These are phyloP conservation scores for Fraxinus platypoda DNA, from an alignment of 305 asterid genomes.

Conservation along the genomic window DNA sequence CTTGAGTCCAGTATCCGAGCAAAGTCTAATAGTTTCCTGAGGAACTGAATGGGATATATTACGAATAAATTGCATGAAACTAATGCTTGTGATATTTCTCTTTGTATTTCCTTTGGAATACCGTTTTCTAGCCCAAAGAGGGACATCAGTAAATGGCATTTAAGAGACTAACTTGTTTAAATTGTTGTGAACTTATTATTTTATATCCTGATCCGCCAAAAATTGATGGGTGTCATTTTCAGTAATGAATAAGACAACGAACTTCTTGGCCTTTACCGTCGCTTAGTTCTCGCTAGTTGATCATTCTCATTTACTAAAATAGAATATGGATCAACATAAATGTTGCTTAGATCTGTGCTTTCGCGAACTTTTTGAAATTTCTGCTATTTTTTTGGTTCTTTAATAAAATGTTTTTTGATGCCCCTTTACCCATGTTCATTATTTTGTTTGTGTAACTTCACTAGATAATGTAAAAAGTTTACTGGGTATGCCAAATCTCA, in stretches of 20 bases:
- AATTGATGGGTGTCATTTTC: background rate
- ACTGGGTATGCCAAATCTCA: background rate
- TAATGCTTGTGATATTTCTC: background rate
- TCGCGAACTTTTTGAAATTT: background rate
- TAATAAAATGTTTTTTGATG: background rate
- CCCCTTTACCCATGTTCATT: conserved; percentile 11
- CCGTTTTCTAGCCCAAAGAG: background rate
- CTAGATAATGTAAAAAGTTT: conserved; percentile 1
- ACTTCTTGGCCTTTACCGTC: background rate
- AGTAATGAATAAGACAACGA: background rate
- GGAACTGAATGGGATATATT: background rate
- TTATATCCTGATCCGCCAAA: background rate
- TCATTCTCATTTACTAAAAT: background rate
- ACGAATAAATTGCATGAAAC: background rate
- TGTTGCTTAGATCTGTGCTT: background rate
- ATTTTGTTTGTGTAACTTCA: background rate
- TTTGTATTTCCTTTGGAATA: background rate
- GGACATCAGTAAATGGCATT: background rate
- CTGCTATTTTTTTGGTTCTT: background rate
- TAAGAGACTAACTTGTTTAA: background rate
- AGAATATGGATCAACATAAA: background rate
- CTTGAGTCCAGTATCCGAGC: background rate
- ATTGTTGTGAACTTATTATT: background rate
- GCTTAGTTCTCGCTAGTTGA: background rate
- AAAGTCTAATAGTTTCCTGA: background rate